A percentile compares a stretch with the other conserved stretches of the same genome.
Conservation (phyloP, 1,284 basidiomycete genomes). For the Ustilago nuda region DNA sequence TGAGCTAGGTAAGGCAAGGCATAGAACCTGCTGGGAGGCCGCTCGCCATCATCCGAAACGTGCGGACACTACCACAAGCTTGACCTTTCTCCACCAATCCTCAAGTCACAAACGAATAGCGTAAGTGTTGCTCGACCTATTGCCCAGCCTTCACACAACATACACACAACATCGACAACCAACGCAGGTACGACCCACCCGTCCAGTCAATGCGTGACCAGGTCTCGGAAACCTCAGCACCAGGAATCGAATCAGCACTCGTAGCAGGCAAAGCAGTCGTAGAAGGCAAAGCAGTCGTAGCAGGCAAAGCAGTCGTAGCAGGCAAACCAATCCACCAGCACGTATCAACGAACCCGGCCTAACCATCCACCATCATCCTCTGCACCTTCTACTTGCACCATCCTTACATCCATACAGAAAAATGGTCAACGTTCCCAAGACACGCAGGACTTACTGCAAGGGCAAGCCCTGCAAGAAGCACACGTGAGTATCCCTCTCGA, state of each 20-base stretch:
- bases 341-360: constrained; percentile 13
- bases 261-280: background rate
- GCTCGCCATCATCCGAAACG: constrained; percentile 46
- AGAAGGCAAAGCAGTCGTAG: background rate
- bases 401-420: constrained; percentile 27
- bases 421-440: constrained; percentile 71
- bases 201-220: background rate
- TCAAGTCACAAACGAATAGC: constrained; percentile 47
- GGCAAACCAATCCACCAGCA: background rate
- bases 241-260: background rate
- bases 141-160: constrained; percentile 9
- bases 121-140: constrained; percentile 42
- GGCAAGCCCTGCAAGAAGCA: constrained; percentile 98
- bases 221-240: background rate
- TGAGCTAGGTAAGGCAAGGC: background rate
- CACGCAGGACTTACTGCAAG: constrained; percentile 85
- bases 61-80: constrained; percentile 20
- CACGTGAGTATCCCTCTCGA: constrained; percentile 77
- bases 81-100: constrained; percentile 53
- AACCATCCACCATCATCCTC: constrained; percentile 5
- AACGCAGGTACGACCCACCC: background rate
- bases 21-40: background rate
- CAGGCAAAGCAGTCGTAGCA: background rate
- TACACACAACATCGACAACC: constrained; percentile 4
- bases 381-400: constrained; percentile 4